phyloP scores from a whole-genome alignment of 2,329 filamentous ascomycete species.

The Trichoderma cornu-damae region DNA sequence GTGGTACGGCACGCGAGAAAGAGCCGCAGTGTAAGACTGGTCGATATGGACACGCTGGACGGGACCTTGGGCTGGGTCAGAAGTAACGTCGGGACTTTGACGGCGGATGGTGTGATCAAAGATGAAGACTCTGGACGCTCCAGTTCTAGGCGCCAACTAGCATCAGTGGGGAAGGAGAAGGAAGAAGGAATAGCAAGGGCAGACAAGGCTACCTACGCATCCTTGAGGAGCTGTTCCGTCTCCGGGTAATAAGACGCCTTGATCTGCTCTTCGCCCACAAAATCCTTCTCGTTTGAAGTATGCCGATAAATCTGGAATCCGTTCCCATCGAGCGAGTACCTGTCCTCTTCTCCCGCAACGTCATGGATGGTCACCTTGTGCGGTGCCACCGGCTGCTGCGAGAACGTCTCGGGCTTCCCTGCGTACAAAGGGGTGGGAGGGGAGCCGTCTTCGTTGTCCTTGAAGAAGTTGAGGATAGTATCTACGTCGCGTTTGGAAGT shows the following conservation, averaged over 20 bases:
- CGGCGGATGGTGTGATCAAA: conserved; percentile 57
- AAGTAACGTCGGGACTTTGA: conserved; percentile 18
- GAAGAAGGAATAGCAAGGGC: too few species aligned
- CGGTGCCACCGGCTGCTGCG: conserved; percentile 25
- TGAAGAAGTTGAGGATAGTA: conserved; percentile 36
- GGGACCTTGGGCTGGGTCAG: conserved; percentile 35
- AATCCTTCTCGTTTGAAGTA: conserved; percentile 33
- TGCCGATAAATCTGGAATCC: conserved; percentile 36
- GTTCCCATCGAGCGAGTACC: conserved; percentile 36
- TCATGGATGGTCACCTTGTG: conserved; percentile 33
- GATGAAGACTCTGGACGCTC: conserved; percentile 51
- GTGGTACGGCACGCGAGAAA: conserved; percentile 36
- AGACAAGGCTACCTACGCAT: conserved; percentile 39
- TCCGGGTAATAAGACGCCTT: conserved; percentile 66
- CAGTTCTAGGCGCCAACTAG: conserved; percentile 41
- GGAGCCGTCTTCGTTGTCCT: conserved; percentile 39
- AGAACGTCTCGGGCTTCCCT: conserved; percentile 33
- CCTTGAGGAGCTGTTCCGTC: conserved; percentile 61
- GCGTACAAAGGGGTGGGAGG: conserved; percentile 35
- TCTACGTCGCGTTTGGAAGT: conserved; percentile 29
- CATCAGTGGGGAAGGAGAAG: background rate
- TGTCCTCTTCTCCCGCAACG: conserved; percentile 33
- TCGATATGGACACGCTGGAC: conserved; percentile 51
- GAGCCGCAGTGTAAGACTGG: conserved; percentile 46
- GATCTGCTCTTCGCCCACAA: conserved; percentile 55